These are phyloP conservation scores for Cadophora sp. DNA, from an alignment of 2,329 filamentous ascomycete species.

Conservation along the genomic window DNA sequence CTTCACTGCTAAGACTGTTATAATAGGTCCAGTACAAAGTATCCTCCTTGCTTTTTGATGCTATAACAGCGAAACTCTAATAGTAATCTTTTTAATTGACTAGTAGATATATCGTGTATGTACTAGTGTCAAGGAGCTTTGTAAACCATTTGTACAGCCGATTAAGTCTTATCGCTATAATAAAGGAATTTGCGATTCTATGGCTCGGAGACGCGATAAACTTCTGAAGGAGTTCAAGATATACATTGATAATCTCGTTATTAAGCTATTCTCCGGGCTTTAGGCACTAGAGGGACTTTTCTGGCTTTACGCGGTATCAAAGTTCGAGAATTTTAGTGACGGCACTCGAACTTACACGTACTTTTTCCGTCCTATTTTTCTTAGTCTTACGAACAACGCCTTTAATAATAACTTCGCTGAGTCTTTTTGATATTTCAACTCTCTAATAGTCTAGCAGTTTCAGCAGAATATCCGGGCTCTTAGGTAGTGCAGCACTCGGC, in stretches of 20 bases:
- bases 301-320: conserved; percentile 21
- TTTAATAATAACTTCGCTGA: conserved; percentile 27
- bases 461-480: conserved; percentile 10
- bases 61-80: conserved; percentile 28
- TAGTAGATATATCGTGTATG: conserved; percentile 28
- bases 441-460: conserved; percentile 24
- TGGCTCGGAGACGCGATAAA: conserved; percentile 19
- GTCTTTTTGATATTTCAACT: conserved; percentile 26
- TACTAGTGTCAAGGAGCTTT: conserved; percentile 24
- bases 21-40: conserved; percentile 24
- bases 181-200: conserved; percentile 20
- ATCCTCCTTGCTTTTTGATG: conserved; percentile 17
- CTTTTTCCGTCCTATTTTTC: background rate
- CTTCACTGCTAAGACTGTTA: conserved; percentile 23
- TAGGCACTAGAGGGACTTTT: conserved; percentile 27
- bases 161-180: conserved; percentile 12
- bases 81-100: conserved; percentile 18
- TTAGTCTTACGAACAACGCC: background rate
- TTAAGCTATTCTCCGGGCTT: conserved; percentile 27
- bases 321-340: conserved; percentile 25
- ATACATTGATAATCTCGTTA: conserved; percentile 30
- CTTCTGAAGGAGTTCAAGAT: conserved; percentile 28
- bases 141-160: conserved; percentile 17
- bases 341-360: conserved; percentile 19
- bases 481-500: conserved; percentile 1